Conservation (phyloP, 768 basidiomycete species). For the Lactarius tabidus region DNA sequence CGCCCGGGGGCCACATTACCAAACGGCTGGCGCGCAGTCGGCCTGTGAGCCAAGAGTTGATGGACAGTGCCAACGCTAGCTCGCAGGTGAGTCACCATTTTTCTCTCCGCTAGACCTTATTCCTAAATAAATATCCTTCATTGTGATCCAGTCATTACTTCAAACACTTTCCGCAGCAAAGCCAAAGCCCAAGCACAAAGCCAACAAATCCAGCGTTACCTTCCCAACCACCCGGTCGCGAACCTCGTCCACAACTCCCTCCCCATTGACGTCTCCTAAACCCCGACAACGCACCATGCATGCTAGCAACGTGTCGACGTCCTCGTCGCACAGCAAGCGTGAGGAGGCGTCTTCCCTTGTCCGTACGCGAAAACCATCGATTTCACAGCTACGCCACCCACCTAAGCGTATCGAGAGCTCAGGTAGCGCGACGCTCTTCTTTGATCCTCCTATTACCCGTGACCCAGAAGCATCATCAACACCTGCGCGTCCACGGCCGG, state of each 20-base stretch:
- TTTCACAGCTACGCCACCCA: conserved; percentile 14
- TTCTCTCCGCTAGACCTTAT: background rate
- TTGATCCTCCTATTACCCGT: conserved; percentile 22
- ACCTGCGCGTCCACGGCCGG: conserved; percentile 13
- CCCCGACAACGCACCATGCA: conserved; percentile 22
- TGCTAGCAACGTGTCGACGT: conserved; percentile 17
- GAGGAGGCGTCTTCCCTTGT: conserved; percentile 15
- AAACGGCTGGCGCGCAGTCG: conserved; percentile 73
- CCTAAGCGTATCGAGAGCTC: conserved; percentile 21
- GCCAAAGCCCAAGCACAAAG: conserved; percentile 16
- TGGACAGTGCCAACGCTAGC: conserved; percentile 33
- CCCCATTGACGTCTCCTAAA: conserved; percentile 21
- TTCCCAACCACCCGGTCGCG: conserved; percentile 23
- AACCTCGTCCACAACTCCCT: conserved; percentile 17
- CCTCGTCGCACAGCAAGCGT: conserved; percentile 20
- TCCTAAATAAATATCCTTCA: background rate
- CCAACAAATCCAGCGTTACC: conserved; percentile 21
- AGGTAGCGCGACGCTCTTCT: conserved; percentile 24
- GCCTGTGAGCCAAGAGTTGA: conserved; percentile 60
- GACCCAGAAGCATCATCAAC: conserved; percentile 1
- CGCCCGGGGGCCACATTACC: conserved; percentile 70
- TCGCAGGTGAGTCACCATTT: conserved; percentile 29
- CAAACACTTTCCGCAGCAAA: conserved; percentile 12
- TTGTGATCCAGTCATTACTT: conserved; percentile 16
- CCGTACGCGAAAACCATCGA: conserved; percentile 22